Evolutionary conservation across 2,329 filamentous ascomycete species (phyloP), one percentile per base, ranked within the genome.

Genomic region (Fusarium udum): DNA sequence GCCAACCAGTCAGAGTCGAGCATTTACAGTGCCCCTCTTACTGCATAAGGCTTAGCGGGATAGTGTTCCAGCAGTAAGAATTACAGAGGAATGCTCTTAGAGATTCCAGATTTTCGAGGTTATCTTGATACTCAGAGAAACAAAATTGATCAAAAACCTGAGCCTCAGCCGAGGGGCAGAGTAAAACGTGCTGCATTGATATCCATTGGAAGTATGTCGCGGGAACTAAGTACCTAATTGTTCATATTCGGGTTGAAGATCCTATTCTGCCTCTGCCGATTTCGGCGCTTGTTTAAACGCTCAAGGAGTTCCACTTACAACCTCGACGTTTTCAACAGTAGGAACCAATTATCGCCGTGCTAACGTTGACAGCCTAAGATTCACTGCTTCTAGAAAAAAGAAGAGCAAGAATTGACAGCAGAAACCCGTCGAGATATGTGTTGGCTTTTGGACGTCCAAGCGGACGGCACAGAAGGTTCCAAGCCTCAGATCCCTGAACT

Each of bases 11-110:
- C 52, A 73, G 65, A 71, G 49, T 48, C 40, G 61, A 52, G 59
- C 52, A 64, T 51, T 37, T 61, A 20, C 37, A 40, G n/a, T 78
- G 72, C 80, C 80, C 80, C 80, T 81, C 80, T 75, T 81, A 75
- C 80, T 66, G 15, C 11, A 58, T 78, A 24, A 5, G 71, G 80
- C 34, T 70, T 82, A 81, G 80, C 69, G 66, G 32, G 4, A 24
- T 43, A 32, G 24, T 37, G 26, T 22, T 64, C 22, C 16, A 40
- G 32, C 24, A 56, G 32, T 42, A 45, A 69, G 31, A 64, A 53
- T 28, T 40, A 48, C 26, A 32, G 62, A 32, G 42, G 36, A 57
- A 31, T 69, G 64, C 40, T 56, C 40, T n/a, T 40, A 43, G 22
- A 36, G 37, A 39, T 32, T 59, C 48, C 46, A 36, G 57, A 39